Percentiles rank a stretch among this genome's conserved stretches.
These are phyloP conservation scores for Erodium moschatum DNA, from an alignment of 441 rosid species.

Conservation along the genomic window DNA sequence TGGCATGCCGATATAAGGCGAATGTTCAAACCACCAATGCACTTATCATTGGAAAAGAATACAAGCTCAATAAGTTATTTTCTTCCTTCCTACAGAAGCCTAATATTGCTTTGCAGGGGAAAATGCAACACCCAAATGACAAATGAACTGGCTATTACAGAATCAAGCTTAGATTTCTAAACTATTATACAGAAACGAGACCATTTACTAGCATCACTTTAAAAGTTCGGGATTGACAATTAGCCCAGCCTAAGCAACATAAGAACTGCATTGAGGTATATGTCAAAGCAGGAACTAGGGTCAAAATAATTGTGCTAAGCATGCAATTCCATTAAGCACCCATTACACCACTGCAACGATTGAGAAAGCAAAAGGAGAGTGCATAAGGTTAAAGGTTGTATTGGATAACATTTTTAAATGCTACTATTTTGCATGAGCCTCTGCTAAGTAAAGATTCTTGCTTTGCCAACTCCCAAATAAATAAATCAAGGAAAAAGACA, in stretches of 20 bases:
- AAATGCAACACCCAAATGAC: too few species aligned
- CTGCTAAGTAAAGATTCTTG: too few species aligned
- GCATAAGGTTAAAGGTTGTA: neutral
- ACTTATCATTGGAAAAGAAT: neutral
- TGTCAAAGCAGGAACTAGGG: neutral
- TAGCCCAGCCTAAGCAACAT: neutral
- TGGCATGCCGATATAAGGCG: slow-evolving; percentile 14
- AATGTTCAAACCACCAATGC: slow-evolving; percentile 5
- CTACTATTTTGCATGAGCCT: neutral
- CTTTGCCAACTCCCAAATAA: neutral
- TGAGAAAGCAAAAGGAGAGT: neutral
- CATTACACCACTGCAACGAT: neutral
- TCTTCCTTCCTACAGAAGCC: neutral
- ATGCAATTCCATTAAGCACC: neutral
- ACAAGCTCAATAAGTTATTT: neutral
- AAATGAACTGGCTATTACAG: too few species aligned
- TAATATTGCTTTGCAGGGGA: too few species aligned
- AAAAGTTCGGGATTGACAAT: neutral
- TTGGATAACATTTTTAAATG: neutral
- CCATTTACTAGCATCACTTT: neutral
- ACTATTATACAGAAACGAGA: neutral
- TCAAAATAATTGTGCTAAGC: neutral
- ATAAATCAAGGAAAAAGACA: neutral
- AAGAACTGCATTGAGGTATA: neutral
- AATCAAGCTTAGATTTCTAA: too few species aligned